phyloP scores from a whole-genome alignment of 441 rosid species.

The Gossypium gossypioides region DNA sequence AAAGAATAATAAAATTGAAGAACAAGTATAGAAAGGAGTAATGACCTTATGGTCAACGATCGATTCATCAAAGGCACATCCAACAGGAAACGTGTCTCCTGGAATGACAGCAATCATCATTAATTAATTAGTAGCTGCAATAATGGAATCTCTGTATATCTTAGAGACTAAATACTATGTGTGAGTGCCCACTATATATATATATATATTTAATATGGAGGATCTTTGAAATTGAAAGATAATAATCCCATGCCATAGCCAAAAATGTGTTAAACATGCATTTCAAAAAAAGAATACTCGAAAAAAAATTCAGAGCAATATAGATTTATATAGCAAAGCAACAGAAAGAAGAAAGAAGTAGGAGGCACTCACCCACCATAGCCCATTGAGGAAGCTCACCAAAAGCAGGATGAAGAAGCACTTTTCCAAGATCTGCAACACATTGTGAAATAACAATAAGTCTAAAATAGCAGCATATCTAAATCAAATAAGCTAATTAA shows the following conservation, averaged over 20 bases:
- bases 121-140: background rate
- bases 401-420: conserved; percentile 56
- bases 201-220: too few species aligned
- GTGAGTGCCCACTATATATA: too few species aligned
- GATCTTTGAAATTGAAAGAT: too few species aligned
- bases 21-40: background rate
- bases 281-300: background rate
- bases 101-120: background rate
- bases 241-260: too few species aligned
- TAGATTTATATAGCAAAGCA: background rate
- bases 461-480: too few species aligned
- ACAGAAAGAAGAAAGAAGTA: too few species aligned
- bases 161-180: background rate
- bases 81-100: conserved; percentile 84
- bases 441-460: too few species aligned
- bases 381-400: conserved; percentile 93
- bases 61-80: conserved; percentile 67
- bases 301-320: background rate
- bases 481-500: too few species aligned
- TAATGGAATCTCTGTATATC: background rate
- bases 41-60: conserved; percentile 69
- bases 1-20: background rate
- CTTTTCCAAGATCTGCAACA: conserved; percentile 69
- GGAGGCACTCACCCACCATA: conserved; percentile 54
- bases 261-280: too few species aligned